These are phyloP conservation scores for Podospora pseudocomata DNA, from an alignment of 495 filamentous ascomycete species.

Conservation along the genomic window DNA sequence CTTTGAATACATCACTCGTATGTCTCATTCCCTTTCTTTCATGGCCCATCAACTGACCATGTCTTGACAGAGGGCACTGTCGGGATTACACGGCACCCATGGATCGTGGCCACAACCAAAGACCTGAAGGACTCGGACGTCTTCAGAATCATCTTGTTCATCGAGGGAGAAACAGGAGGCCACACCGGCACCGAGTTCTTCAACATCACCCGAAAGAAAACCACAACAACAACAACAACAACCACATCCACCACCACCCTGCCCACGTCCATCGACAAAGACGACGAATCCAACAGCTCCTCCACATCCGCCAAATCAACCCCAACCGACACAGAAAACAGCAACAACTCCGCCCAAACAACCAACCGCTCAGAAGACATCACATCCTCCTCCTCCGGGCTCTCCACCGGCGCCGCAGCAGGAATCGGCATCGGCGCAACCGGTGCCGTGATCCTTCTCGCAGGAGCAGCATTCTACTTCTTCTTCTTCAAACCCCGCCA, in stretches of 20 bases:
- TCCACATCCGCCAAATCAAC: not conserved
- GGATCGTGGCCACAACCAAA: not conserved
- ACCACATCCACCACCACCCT: not conserved
- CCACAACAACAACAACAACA: not conserved
- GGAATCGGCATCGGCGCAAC: not conserved
- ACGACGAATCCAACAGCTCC: not conserved
- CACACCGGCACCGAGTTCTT: not conserved
- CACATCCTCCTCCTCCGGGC: not conserved
- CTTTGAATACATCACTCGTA: not conserved
- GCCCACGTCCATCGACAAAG: not conserved
- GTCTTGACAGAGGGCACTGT: not conserved
- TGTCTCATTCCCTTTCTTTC: not conserved
- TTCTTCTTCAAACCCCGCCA: not conserved
- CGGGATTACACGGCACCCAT: not conserved
- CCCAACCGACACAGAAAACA: not conserved
- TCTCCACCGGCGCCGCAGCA: not conserved
- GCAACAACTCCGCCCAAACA: not conserved
- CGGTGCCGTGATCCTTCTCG: not conserved
- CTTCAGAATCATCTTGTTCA: not conserved
- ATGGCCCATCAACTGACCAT: not conserved
- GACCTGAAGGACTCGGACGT: not conserved
- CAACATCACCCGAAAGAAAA: not conserved
- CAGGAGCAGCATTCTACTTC: not conserved
- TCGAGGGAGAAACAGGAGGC: not conserved
- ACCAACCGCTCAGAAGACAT: not conserved